These are phyloP conservation scores for Puccinia triticina DNA, from an alignment of 1,284 basidiomycete genomes.

Conservation along the genomic window DNA sequence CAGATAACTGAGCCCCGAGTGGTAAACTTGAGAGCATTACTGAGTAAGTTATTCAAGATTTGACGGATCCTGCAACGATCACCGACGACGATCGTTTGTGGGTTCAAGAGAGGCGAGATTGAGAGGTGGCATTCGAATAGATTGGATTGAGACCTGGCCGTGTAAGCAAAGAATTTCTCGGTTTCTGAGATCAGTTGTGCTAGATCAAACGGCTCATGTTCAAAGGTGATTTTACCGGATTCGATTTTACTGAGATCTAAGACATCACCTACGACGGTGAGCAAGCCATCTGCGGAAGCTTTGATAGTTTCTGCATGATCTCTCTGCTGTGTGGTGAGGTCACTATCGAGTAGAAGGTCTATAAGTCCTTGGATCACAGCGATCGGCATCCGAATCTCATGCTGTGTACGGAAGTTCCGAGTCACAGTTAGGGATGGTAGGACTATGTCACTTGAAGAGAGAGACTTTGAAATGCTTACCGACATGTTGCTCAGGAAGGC, in stretches of 20 bases:
- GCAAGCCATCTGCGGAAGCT: conserved; percentile 57
- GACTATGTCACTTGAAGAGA: no score
- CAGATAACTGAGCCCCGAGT: conserved; percentile 51
- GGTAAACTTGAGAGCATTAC: conserved; percentile 60
- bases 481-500: conserved; percentile 45
- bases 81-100: conserved; percentile 56
- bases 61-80: conserved; percentile 58
- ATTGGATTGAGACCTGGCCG: conserved; percentile 58
- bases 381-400: conserved; percentile 60
- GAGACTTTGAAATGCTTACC: conserved; percentile 18
- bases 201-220: conserved; percentile 57
- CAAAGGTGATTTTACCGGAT: conserved; percentile 58
- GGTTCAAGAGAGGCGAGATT: conserved; percentile 51
- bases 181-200: conserved; percentile 15
- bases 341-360: conserved; percentile 57
- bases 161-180: conserved; percentile 57
- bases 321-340: conserved; percentile 56
- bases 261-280: conserved; percentile 58
- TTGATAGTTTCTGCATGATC: conserved; percentile 60
- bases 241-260: conserved; percentile 59
- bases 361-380: conserved; percentile 59
- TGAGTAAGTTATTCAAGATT: conserved; percentile 58
- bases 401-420: conserved; percentile 31
- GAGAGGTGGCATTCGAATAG: conserved; percentile 54
- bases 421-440: background rate